Base-by-base conservation (phyloP, 371 early-diverging fungal genomes). In the Thermomucor indicae-seudaticae region DNA sequence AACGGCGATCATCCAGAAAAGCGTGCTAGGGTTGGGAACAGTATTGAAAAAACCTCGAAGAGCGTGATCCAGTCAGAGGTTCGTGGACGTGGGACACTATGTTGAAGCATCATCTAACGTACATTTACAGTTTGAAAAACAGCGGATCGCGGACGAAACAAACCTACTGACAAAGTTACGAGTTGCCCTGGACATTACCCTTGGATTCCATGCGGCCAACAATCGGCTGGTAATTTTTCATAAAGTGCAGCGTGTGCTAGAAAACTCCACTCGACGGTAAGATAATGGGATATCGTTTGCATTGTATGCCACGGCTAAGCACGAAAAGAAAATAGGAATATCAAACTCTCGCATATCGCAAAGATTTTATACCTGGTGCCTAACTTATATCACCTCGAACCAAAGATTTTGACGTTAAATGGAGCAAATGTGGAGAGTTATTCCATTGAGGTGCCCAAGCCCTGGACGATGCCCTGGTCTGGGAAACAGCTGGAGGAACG, bases 341-440 rank as follows among this genome's bases (percentile, higher is more conserved):
- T 72, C 22, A 60, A 59, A 1, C 29, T 66, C 6, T 43, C 51
- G 0, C 69, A 72, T 38, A 8, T 72, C 0, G 55, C 48, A 32
- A 59, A 72, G 47, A 53, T 69, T 23, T 49, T 69, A 45, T 62
- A 58, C 39, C 6, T 72, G 14, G 63, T 63, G 12, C 67, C 73
- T 28, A 34, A 40, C 6, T 37, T 72, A 11, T 72, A 72, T 39
- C 16, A 38, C 1, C 6, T 72, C 8, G 43, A 58, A 24, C 62
- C 63, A 5, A 61, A 64, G 20, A 57, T 62, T 25, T 27, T 69
- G 22, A 53, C 58, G 44, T 41, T 56, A 25, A 53, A 47, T 51
- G 62, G 64, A 11, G 58, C 43, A 35, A 45, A 34, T 1, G 46
- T 57, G 8, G 73, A 72, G 22, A 64, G 64, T 4, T 62, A 60